Base-by-base conservation (phyloP, 257 asterid genomes). In the Rubia yunnanensis region DNA sequence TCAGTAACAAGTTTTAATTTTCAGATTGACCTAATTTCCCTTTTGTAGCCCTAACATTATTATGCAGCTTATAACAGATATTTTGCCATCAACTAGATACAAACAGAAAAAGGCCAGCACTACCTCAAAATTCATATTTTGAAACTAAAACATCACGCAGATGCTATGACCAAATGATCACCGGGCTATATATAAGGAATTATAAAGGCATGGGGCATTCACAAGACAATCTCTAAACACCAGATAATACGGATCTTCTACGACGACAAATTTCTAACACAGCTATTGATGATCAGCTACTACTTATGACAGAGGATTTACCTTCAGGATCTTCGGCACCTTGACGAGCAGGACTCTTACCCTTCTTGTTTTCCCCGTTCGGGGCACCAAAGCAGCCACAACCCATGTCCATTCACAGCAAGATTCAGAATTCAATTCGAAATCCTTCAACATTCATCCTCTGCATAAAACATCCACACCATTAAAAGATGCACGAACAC, bases 361-460 rank as follows among this genome's bases (percentile, higher is more conserved):
- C 74, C 67, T 72, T 74, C 66, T 73, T 79, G 28, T 65, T 77
- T 57, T 63, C 69, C 38, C 27, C 53, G 18, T 67, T 48, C 38
- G 83, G 77, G 66, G 69, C 69, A 67, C 95, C 82, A 73, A 87
- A 90, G 80, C 83, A 85, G 84, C 84, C 68, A 74, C 95, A 84
- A 67, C 78, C 76, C 97, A 88, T 90, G 79, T 76, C 85, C 76
- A 60, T 73, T 54, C 53, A 46, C 67, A 67, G 32, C 60, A 64
- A 70, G 77, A 74, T 48, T 73, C 72, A 53, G 24, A 66, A 50
- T 63, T 66, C 70, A 30, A 70, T 48, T 10, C 34, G 5, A 28
- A 30, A 2, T 2, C 28, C 5, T 69, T 26, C 35, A 18, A 36
- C 41, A 31, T 66, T 36, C 35, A 69, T 24, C 24, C 22, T 52